Evolutionary conservation across 139 green algal species (phyloP), one percentile per base, ranked within the genome.

Genomic region (Tetraselmis chui): DNA sequence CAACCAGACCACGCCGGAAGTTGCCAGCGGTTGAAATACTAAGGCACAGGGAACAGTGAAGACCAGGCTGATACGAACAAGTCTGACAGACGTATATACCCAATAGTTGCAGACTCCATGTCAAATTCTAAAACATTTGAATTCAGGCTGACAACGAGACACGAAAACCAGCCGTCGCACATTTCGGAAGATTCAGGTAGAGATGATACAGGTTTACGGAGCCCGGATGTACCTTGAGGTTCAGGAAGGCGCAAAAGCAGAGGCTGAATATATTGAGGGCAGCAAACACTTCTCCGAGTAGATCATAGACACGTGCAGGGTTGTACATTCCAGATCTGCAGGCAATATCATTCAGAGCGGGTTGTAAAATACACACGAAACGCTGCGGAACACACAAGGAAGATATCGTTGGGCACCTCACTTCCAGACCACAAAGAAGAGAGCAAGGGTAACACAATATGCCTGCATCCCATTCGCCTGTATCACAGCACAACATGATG

Each of bases 201-300:
- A 25, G 2, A 5, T 32, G 77, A 81, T 32, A n/a, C 59, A 0
- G 80, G 28, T 75, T 28, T 79, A 30, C 59, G n/a, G 2, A 76
- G 26, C 28, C 81, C 45, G 31, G 32, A 25, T 25, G 67, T 58
- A 86, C 84, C 84, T 95, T 95, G 79, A 91, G 23, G 80, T 86
- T 87, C 1, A 95, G 84, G 29, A 93, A 90, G 18, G 83, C 31
- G 84, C 92, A 95, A 29, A 95, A 82, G 2, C 83, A 25, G 1
- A 95, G 76, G 74, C 82, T 84, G 83, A 91, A 90, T 22, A 92
- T 79, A 79, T 92, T 94, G 28, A 92, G 78, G 0, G 86, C 88
- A 18, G 85, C 85, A 1, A 95, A 45, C 2, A 95, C 92, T 75
- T 94, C 88, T 2, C 89, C 89, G 80, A 94, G 88, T 23, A 90